Evolutionary conservation across 2,329 filamentous ascomycete species (phyloP), one percentile per base, ranked within the genome.

Genomic region (Sporothrix variecibatus): DNA sequence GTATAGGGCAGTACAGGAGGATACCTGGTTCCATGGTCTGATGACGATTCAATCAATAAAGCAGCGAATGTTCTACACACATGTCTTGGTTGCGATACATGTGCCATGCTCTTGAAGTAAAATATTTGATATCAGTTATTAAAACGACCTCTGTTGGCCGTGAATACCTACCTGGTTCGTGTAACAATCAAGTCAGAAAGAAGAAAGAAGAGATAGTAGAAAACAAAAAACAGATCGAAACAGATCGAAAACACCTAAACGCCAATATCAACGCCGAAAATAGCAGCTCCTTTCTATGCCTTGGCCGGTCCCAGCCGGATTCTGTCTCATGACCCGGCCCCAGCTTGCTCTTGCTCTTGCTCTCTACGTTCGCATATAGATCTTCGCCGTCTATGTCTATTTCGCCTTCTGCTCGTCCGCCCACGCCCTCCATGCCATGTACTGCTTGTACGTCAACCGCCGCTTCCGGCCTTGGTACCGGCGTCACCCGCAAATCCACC

Each of bases 391-490:
- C 46, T 23, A 34, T 12, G 28, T 56, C 67, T 69, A 69, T 69
- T 38, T 23, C 67, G 46, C 34, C 15, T 53, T 40, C 20, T 69
- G 69, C 46, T 12, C 38, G 56, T 74, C 72, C 17, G 56, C 88
- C 92, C 94, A 96, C 20, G 91, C 87, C 80, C 90, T 89, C 93
- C 94, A 98, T 77, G 87, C 87, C 85, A 89, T 91, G 87, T 91
- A 98, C 79, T 95, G 93, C 1, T 81, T 82, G 81, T 93, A 97
- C 68, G 83, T 85, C 75, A 96, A 81, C 73, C 86, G 90, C 72
- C 91, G 88, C 85, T 94, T 95, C 83, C 91, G 90, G 26, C 96
- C 96, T 82, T 96, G 93, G 81, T 98, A 99, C 78, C 93, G 88
- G 88, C 73, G 95, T 91, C 2, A 96, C 90, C 78, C 90, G 90